These are phyloP conservation scores for Microsporum audouinii DNA, from an alignment of 2,329 filamentous ascomycete genomes.

Conservation along the genomic window DNA sequence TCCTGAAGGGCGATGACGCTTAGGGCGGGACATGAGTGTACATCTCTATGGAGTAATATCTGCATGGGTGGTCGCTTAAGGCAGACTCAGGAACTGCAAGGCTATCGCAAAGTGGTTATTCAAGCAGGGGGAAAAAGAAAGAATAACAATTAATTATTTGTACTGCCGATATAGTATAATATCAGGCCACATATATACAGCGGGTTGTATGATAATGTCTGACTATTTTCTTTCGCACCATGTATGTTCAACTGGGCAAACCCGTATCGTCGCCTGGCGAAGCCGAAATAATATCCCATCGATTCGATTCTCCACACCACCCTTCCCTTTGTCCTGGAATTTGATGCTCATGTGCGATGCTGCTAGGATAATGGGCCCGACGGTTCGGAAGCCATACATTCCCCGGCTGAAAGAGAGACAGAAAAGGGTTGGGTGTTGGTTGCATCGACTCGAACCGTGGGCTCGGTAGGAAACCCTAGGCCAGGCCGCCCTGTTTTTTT, in stretches of 20 bases:
- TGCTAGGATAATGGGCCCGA: not conserved
- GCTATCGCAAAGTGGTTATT: not conserved
- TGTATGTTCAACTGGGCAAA: not conserved
- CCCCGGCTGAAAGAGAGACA: not conserved
- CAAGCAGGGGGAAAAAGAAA: not conserved
- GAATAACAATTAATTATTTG: not conserved
- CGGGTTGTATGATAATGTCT: not conserved
- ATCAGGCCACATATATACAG: conserved; percentile 1
- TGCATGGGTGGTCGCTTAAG: not conserved
- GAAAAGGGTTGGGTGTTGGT: not conserved
- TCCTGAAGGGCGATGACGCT: not conserved
- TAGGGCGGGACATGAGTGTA: not conserved
- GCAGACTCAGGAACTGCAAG: not conserved
- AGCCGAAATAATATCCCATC: not conserved
- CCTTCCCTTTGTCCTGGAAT: not conserved
- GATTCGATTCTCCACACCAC: not conserved
- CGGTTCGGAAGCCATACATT: not conserved
- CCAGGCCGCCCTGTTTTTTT: too few relatives aligned
- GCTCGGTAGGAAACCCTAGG: not conserved
- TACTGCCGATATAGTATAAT: not conserved
- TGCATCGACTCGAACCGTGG: not conserved
- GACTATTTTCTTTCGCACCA: not conserved
- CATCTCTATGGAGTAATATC: not conserved
- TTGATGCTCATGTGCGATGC: not conserved
- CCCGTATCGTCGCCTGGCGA: not conserved